Percentiles rank a stretch among this genome's conserved stretches.
Evolutionary conservation across 371 early-diverging fungal genomes (phyloP).

Genomic region (Mucor indicus): DNA sequence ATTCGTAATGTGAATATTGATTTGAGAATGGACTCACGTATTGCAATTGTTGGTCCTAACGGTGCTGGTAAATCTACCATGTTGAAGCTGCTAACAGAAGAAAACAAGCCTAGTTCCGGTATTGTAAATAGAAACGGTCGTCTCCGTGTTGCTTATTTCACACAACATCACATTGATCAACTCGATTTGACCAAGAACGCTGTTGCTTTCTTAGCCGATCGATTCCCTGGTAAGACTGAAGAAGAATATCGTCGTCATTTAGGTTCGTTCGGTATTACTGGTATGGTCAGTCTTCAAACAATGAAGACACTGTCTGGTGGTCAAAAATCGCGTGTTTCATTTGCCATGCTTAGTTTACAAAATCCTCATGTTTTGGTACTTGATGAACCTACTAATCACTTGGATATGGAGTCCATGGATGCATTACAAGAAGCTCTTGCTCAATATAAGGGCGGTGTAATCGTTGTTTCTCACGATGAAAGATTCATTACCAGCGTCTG

Average conservation of each 20-base stretch:
- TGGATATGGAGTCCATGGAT: constrained; percentile 92
- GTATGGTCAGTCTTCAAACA: constrained; percentile 91
- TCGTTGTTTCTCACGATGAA: constrained; percentile 93
- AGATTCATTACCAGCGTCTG: constrained; percentile 86
- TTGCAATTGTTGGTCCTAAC: constrained; percentile 93
- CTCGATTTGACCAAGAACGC: constrained; percentile 80
- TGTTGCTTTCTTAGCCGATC: constrained; percentile 84
- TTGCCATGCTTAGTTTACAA: constrained; percentile 90
- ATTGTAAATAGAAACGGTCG: constrained; percentile 90
- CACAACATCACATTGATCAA: constrained; percentile 98
- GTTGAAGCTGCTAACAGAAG: constrained; percentile 88
- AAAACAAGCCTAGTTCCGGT: constrained; percentile 75
- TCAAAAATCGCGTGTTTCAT: constrained; percentile 96
- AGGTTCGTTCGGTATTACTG: constrained; percentile 94
- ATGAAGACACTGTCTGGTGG: constrained; percentile 97
- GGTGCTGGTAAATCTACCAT: constrained; percentile 88
- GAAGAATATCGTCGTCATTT: constrained; percentile 95
- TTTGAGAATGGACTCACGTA: constrained; percentile 93
- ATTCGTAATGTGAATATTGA: constrained; percentile 84
- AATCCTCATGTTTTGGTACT: constrained; percentile 95
- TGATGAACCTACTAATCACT: constrained; percentile 94
- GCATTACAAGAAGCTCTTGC: constrained; percentile 80
- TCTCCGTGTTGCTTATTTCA: constrained; percentile 92
- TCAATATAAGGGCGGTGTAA: constrained; percentile 85
- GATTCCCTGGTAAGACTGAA: constrained; percentile 88